Evolutionary conservation across 116 monocot genomes (phyloP), one percentile per base, ranked within the genome.

Genomic region (Posidonia oceanica): DNA sequence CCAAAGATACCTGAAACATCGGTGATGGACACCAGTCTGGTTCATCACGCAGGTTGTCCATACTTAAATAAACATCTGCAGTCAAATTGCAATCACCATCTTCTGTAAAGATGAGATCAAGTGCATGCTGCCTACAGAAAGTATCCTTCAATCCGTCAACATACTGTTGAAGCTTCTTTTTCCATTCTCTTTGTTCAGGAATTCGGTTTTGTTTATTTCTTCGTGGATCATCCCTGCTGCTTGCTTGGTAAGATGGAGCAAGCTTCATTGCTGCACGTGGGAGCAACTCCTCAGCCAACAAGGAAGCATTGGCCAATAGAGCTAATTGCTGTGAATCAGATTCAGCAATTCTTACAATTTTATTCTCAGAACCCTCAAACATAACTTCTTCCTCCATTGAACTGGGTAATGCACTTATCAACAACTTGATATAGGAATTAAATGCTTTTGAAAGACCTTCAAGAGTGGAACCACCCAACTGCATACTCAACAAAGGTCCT

Each of bases 81-180:
- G 86, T 90, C 54, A 99, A 69, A 83, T 82, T 68, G 74, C 80
- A 79, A 66, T 88, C 86, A 64, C 86, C 84, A 69, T 93, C 93
- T 72, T 99, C 98, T 14, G 93, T 90, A 64, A 90, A 99, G 22
- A 99, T 99, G 52, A 99, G 93, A 72, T 93, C 98, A 72, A 99
- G 90, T 48, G 93, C 93, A 80, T 99, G 93, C 68, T 99, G 93
- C 74, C 90, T 81, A 68, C 98, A 99, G 75, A 99, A 99, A 72
- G 73, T 87, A 78, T 86, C 88, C 55, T 82, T 76, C 70, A 93
- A 75, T 56, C 82, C 77, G 66, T 99, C 98, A 64, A 93, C 93
- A 41, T 71, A 70, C 4, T 79, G 80, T 52, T 90, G 93, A 39
- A 99, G 72, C 74, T 86, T 93, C 69, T 71, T 87, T 75, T 99